Base-by-base conservation (phyloP, 805 yeast species). In the Hanseniaspora lachancei region DNA sequence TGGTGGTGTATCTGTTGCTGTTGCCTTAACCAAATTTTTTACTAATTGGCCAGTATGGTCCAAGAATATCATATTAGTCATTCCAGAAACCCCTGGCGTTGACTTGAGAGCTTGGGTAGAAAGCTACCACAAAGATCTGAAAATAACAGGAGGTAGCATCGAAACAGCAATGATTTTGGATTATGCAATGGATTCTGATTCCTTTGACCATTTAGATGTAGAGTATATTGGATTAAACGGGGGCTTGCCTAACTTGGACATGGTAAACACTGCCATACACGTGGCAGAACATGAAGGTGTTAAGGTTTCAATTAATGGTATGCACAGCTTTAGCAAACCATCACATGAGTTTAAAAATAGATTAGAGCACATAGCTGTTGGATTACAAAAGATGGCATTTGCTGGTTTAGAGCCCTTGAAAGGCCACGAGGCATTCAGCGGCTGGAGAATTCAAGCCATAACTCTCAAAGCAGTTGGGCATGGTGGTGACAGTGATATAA, bases 381-480 rank as follows among this genome's bases (percentile, higher is more conserved):
- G 96, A 0, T 77, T 93, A n/a, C 68, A 76, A 56, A 77, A 77
- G 48, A 78, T 86, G 63, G 79, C 89, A 4, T 63, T 80, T 6
- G 76, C 95, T 0, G 97, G 97, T 1, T 67, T 86, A 29, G 72
- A 71, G 5, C 74, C 77, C 0, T 16, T 55, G 16, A 75, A 81
- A 42, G 86, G 93, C n/a, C 81, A 89, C 62, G 97, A 91, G 65
- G 88, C 91, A 15, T 93, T 91, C 65, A 83, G 93, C 54, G 97
- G 97, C 5, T 93, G 96, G 95, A 84, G 95, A 66, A 85, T 93
- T 57, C 97, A 91, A 68, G 84, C 97, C 0, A 67, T 93, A 21
- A 86, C 96, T 0, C 64, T 93, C 36, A 77, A 77, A 55, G 97
- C 95, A 0, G 70, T 68, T 35, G 87, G 86, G 1, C 71, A 69